Conservation (phyloP, 2,329 filamentous ascomycete genomes). For the Arthrocladium fulminans region DNA sequence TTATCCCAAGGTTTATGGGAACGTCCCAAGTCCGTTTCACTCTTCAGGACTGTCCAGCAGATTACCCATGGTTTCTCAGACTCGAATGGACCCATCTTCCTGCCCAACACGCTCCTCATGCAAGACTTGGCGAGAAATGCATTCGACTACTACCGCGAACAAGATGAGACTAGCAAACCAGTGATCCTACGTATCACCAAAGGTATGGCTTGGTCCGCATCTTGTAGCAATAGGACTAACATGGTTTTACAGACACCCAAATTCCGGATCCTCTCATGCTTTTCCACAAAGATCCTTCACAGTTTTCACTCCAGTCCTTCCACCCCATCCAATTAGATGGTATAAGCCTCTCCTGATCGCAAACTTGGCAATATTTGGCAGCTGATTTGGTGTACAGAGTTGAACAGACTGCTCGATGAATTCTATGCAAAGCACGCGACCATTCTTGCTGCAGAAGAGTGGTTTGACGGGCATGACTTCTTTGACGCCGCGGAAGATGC, state of each 20-base stretch:
- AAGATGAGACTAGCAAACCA: neutral
- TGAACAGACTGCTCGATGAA: neutral
- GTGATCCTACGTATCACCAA: neutral
- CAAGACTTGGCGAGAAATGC: neutral
- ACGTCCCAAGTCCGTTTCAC: too few relatives aligned
- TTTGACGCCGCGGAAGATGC: neutral
- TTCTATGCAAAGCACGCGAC: neutral
- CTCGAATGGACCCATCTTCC: too few relatives aligned
- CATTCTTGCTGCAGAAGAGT: neutral
- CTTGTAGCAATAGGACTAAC: neutral
- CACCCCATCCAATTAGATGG: neutral
- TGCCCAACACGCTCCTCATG: neutral
- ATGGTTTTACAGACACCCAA: too few relatives aligned
- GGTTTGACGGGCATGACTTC: neutral
- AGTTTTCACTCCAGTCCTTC: neutral
- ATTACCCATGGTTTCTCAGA: too few relatives aligned
- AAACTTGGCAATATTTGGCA: too few relatives aligned
- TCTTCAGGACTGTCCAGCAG: too few relatives aligned
- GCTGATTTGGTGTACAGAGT: neutral
- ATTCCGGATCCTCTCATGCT: neutral
- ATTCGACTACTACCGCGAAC: neutral
- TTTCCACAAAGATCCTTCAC: neutral
- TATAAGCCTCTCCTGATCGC: neutral
- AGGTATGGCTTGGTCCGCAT: neutral
- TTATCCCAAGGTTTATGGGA: too few relatives aligned